Percentiles rank a stretch among this genome's conserved stretches.
Conservation (phyloP, 148 eudicot species). For the Rhododendron ferrugineum region DNA sequence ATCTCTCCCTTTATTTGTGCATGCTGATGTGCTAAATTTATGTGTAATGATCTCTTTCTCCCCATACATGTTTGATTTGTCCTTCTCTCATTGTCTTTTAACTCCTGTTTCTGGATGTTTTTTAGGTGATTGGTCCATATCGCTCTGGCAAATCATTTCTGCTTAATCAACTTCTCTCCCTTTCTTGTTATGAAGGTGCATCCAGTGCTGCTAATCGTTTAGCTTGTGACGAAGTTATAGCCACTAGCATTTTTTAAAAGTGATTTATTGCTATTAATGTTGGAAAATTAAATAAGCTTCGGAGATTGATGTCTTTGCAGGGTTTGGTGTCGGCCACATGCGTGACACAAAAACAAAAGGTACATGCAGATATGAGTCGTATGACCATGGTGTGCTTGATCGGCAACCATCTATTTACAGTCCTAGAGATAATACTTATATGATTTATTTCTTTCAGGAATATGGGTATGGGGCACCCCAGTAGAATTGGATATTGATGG, state of each 20-base stretch:
- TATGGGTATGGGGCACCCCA: slow-evolving; percentile 98
- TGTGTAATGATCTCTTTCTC: not conserved
- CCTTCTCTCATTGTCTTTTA: not conserved
- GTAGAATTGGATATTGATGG: slow-evolving; percentile 75
- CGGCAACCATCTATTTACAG: not conserved
- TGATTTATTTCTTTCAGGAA: slow-evolving; percentile 39
- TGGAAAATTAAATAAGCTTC: not conserved
- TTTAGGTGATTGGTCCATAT: slow-evolving; percentile 90
- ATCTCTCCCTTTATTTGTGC: not conserved
- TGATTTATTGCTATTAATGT: not conserved
- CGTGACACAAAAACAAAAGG: slow-evolving; percentile 98
- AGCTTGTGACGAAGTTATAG: not conserved
- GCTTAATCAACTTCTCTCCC: slow-evolving; percentile 94
- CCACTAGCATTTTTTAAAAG: not conserved
- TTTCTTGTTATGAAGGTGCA: slow-evolving; percentile 93
- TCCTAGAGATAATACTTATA: not conserved
- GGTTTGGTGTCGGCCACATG: slow-evolving; percentile 99
- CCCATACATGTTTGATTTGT: not conserved
- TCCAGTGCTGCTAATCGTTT: slow-evolving; percentile 4
- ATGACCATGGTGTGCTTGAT: not conserved
- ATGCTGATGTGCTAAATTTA: not conserved
- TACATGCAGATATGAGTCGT: slow-evolving; percentile 10
- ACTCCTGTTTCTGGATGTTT: slow-evolving; percentile 15
- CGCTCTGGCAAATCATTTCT: slow-evolving; percentile 97
- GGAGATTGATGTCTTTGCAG: slow-evolving; percentile 35